These are phyloP conservation scores for Clarireedia sp. DNA, from an alignment of 2,329 filamentous ascomycete species.

Conservation along the genomic window DNA sequence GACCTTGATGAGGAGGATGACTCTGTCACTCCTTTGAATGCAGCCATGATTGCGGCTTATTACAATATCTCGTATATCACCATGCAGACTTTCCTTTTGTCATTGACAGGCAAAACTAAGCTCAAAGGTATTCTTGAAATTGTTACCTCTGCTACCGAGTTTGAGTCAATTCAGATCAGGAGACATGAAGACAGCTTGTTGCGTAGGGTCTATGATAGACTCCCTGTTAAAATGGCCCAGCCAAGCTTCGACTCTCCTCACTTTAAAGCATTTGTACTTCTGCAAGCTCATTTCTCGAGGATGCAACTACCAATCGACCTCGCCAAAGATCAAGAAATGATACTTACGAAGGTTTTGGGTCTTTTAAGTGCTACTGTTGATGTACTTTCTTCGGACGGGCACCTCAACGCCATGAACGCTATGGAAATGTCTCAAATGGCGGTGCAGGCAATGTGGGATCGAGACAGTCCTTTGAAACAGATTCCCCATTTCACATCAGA, in stretches of 20 bases:
- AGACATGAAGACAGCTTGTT: constrained; percentile 85
- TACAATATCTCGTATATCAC: constrained; percentile 99
- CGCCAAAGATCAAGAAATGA: constrained; percentile 87
- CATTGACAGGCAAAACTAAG: constrained; percentile 80
- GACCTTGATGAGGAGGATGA: constrained; percentile 94
- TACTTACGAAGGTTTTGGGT: constrained; percentile 76
- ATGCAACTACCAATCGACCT: constrained; percentile 96
- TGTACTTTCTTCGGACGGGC: constrained; percentile 88
- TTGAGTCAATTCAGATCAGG: constrained; percentile 88
- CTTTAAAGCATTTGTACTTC: constrained; percentile 95
- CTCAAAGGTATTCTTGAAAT: constrained; percentile 97
- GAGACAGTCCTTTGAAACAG: constrained; percentile 92
- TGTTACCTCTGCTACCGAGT: constrained; percentile 92
- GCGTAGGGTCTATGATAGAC: constrained; percentile 84
- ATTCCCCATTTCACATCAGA: constrained; percentile 89
- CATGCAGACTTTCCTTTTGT: constrained; percentile 97
- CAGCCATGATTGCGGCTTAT: constrained; percentile 96
- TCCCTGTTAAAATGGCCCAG: constrained; percentile 91
- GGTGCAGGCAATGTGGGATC: constrained; percentile 98
- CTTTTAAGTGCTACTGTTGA: constrained; percentile 89
- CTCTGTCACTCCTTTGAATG: constrained; percentile 79
- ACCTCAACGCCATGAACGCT: constrained; percentile 93
- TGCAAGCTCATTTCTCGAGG: constrained; percentile 94
- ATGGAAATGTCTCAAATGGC: constrained; percentile 99
- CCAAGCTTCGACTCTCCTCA: constrained; percentile 85